Percentiles rank a stretch among this genome's conserved stretches.
Evolutionary conservation across 176 grass and related monocot species (phyloP).

Genomic region (Cocos nucifera): DNA sequence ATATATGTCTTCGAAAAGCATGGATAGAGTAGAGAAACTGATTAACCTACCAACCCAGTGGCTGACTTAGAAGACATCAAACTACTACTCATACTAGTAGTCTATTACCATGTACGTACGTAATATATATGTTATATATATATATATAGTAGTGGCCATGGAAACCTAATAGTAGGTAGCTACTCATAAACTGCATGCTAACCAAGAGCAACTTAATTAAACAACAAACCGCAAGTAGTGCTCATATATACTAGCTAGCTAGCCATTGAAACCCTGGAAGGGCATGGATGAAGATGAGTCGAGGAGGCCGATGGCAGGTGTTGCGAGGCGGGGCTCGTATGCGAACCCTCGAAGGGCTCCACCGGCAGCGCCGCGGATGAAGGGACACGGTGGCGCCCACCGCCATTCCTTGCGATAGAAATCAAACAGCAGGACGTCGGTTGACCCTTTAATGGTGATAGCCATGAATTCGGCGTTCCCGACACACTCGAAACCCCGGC

Average conservation of each 20-base stretch:
- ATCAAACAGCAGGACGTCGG: slow-evolving; percentile 64
- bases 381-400: slow-evolving; percentile 68
- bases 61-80: too few relatives aligned
- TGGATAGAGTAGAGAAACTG: too few relatives aligned
- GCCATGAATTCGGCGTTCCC: slow-evolving; percentile 59
- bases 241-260: neutral
- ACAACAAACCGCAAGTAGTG: neutral
- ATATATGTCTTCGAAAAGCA: too few relatives aligned
- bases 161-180: too few relatives aligned
- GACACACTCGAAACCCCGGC: slow-evolving; percentile 65
- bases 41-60: too few relatives aligned
- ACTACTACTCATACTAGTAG: too few relatives aligned
- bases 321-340: slow-evolving; percentile 69
- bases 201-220: neutral
- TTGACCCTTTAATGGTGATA: slow-evolving; percentile 33
- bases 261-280: slow-evolving; percentile 49
- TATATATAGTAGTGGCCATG: neutral
- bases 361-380: slow-evolving; percentile 13
- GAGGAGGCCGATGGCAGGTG: slow-evolving; percentile 80
- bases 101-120: slow-evolving; percentile 1
- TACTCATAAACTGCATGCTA: neutral
- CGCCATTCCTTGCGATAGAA: slow-evolving; percentile 54
- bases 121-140: neutral
- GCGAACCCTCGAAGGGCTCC: slow-evolving; percentile 57
- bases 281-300: slow-evolving; percentile 40